Base-by-base conservation (phyloP, 2,329 filamentous ascomycete genomes). In the Colletotrichum liaoningense region DNA sequence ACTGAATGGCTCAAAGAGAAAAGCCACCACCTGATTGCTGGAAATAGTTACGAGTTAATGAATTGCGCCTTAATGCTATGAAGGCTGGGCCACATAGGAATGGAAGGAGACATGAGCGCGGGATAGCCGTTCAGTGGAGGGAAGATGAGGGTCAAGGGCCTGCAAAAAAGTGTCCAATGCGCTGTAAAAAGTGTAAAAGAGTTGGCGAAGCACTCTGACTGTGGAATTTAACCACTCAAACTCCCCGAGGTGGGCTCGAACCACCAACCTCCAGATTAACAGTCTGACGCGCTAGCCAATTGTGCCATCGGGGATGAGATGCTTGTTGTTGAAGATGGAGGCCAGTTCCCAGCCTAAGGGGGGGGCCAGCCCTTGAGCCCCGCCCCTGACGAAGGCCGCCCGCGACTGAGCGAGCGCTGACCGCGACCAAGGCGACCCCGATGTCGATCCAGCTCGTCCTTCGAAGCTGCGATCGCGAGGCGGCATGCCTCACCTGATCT, bases 211-310 rank as follows among this genome's bases (percentile, higher is more conserved):
- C 65, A 24, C 55, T 64, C 66, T 1, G 5, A 0, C 0, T 1
- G 33, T 24, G 71, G 71, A 16, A 0, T 73, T 12, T 66, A 73
- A 73, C 71, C 67, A n/a, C 60, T 9, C 1, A 1, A 0, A 1
- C 71, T 73, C 71, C 71, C 67, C 67, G 71, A 71, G 67, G 71
- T 73, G 71, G 67, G 71, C 67, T 71, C 71, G 71, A 73, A 73
- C 71, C 71, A 73, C 67, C 67, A 73, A 73, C 67, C 71, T 73
- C 67, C 71, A 73, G 71, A 73, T 73, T 73, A 73, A 73, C 71
- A 73, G 67, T 73, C 71, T 73, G 71, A 73, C 71, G 71, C 71
- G 71, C 71, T 73, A 71, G 71, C 67, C 67, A 73, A 71, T 73
- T 73, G 67, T 71, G 71, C 71, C 71, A 73, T 71, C 70, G 70